A percentile compares a stretch with the other conserved stretches of the same genome.
phyloP scores from a whole-genome alignment of 2,329 filamentous ascomycete species.

The Hawksworthiomyces lignivorus region DNA sequence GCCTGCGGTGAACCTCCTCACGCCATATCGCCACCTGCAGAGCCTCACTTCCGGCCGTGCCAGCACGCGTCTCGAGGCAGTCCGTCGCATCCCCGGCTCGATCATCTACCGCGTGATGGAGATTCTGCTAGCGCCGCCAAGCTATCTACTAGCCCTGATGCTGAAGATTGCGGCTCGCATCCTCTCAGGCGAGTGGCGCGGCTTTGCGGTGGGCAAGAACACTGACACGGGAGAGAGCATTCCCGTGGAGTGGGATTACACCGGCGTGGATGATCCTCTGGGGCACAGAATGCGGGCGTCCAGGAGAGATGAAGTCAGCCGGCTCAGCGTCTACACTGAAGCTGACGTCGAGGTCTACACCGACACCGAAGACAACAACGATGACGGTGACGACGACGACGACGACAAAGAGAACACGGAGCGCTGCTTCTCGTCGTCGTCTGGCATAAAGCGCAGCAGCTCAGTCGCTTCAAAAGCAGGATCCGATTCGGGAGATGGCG shows the following conservation, averaged over 20 bases:
- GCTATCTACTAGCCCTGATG: slow-evolving; percentile 70
- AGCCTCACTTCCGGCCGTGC: slow-evolving; percentile 15
- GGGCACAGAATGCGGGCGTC: too few relatives aligned
- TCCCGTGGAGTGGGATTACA: slow-evolving; percentile 54
- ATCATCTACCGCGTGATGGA: slow-evolving; percentile 72
- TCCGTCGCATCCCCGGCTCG: slow-evolving; percentile 49
- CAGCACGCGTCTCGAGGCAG: slow-evolving; percentile 33
- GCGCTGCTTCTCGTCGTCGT: background rate
- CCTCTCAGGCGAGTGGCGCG: slow-evolving; percentile 55
- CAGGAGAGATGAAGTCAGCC: slow-evolving; percentile 6
- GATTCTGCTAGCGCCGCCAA: slow-evolving; percentile 71
- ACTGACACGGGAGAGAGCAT: slow-evolving; percentile 46
- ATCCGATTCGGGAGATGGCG: background rate
- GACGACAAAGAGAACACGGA: slow-evolving; percentile 10
- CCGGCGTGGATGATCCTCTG: slow-evolving; percentile 34
- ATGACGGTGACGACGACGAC: slow-evolving; percentile 6
- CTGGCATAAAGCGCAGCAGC: background rate
- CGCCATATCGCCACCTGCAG: slow-evolving; percentile 21
- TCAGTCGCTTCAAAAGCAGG: background rate
- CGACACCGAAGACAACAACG: slow-evolving; percentile 9
- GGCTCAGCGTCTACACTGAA: slow-evolving; percentile 9
- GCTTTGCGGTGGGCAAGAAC: slow-evolving; percentile 43
- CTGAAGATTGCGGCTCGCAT: slow-evolving; percentile 74
- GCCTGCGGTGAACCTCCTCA: slow-evolving; percentile 57
- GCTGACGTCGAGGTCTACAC: slow-evolving; percentile 12